Base-by-base conservation (phyloP, 371 early-diverging fungal genomes). In the Mucor lusitanicus region DNA sequence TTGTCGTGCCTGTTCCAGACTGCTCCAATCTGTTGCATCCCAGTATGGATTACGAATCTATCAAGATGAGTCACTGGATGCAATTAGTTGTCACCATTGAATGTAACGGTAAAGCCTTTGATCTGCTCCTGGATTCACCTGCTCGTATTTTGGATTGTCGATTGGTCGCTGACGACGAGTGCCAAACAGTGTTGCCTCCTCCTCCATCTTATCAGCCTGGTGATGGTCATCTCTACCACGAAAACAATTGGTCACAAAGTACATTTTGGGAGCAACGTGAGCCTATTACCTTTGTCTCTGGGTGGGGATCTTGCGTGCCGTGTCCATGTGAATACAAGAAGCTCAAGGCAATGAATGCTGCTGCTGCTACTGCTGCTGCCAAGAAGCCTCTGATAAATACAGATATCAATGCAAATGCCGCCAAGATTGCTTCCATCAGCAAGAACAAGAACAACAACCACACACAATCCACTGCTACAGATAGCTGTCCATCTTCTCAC, bases 141-240 rank as follows among this genome's bases (percentile, higher is more conserved):
- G 66, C 71, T 17, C 78, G 72, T 35, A 68, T 80, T 30, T 59
- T 81, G 27, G 78, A 81, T 37, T 83, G 81, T 48, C 81, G 80
- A 9, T 46, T 77, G 8, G 81, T 83, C 0, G 71, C 74, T 15
- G 83, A 76, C 62, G 79, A 81, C 48, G 76, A 77, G 46, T 91
- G 85, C 50, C 91, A 85, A 70, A 97, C 95, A 2, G 91, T 87
- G 53, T 89, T 90, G 48, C 92, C 91, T 17, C 98, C 97, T 66
- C 94, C 92, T 13, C 89, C 92, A n/a, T 87, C 80, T 19, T 83
- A 78, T 88, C 89, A 93, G 13, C 87, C 87, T 21, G 90, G 76
- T 58, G 92, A 80, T 65, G 76, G 78, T 59, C 64, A 44, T 25
- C 48, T 28, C 3, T 50, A 56, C 30, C 46, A 64, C n/a, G 44